A percentile compares a stretch with the other conserved stretches of the same genome.
Conservation (phyloP, 495 filamentous ascomycete genomes). For the Trichoderma erinaceum region DNA sequence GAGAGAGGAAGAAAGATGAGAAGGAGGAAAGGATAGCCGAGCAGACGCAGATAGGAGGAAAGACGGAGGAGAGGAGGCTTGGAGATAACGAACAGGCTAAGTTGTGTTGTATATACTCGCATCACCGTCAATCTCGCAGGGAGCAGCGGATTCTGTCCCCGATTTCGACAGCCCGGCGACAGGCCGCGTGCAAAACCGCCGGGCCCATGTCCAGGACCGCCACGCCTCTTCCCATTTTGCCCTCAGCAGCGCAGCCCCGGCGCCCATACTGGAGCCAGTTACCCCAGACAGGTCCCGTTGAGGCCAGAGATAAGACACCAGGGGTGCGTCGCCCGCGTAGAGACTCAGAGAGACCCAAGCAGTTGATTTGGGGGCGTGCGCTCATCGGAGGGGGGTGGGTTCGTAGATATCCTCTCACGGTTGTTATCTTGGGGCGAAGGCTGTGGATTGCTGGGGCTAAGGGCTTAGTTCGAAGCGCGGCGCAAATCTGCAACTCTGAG, state of each 20-base stretch:
- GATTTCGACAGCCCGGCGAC: slow-evolving; percentile 7
- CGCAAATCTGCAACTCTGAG: not conserved
- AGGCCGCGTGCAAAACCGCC: not conserved
- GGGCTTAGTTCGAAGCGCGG: slow-evolving; percentile 13
- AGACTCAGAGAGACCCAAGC: not conserved
- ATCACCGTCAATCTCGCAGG: not conserved
- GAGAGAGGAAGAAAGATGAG: slow-evolving; percentile 8
- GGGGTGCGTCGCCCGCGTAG: not conserved
- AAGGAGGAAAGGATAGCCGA: not conserved
- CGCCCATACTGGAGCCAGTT: slow-evolving; percentile 3
- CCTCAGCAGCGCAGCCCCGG: not conserved
- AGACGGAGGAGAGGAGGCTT: slow-evolving; percentile 4
- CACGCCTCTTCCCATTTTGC: not conserved
- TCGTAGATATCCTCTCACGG: not conserved
- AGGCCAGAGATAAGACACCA: slow-evolving; percentile 11
- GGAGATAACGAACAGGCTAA: slow-evolving; percentile 9
- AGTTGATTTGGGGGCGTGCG: not conserved
- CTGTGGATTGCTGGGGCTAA: slow-evolving; percentile 6
- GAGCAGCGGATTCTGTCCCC: not conserved
- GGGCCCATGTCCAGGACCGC: slow-evolving; percentile 8
- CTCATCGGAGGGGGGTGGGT: not conserved
- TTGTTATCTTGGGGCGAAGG: slow-evolving; percentile 7
- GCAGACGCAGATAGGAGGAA: slow-evolving; percentile 10
- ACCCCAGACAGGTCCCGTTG: slow-evolving; percentile 6
- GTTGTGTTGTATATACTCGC: not conserved